Base-by-base conservation (phyloP, 1,284 basidiomycete species). In the Grifola frondosa region DNA sequence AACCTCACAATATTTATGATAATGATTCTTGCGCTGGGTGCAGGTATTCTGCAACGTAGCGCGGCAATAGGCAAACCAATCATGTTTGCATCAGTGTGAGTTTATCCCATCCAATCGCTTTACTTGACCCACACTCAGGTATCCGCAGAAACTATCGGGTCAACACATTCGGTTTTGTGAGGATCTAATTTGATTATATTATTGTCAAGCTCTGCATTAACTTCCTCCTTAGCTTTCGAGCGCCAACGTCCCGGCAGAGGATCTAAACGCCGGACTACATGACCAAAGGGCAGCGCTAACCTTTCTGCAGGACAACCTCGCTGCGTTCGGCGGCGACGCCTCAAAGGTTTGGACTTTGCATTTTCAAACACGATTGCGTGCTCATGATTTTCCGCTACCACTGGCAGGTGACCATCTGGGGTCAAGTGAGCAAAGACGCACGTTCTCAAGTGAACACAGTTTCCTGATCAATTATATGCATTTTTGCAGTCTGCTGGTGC, bases 301-400 rank as follows among this genome's bases (percentile, higher is more conserved):
- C 13, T 88, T 84, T 62, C 55, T 87, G 3, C 76, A 81, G 46
- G 57, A 78, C 10, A 83, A 87, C 48, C 77, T 88, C 23, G 67
- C 65, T 0, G 64, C 65, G 0, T 87, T 88, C 53, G 83, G 84
- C 3, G 85, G 85, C 0, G 80, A 86, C 58, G 71, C 76, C 13
- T 50, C 58, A 29, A 81, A 81, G 64, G 79, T 78, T 45, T 17
- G 48, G 37, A 16, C 40, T 24, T 21, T 13, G 30, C 9, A 16
- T 25, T n/a, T 5, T 25, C 16, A 11, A 24, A 19, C 26, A 15
- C 19, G 19, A 25, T 4, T n/a, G n/a, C 15, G 15, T 21, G 26
- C 23, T 32, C 17, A 33, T 31, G 9, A 26, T 22, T n/a, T 30
- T 21, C 21, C 22, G 12, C 25, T 32, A 28, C n/a, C 17, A 41